Base-by-base conservation (phyloP, 306 rosid genomes). In the Cicer yamashitae region DNA sequence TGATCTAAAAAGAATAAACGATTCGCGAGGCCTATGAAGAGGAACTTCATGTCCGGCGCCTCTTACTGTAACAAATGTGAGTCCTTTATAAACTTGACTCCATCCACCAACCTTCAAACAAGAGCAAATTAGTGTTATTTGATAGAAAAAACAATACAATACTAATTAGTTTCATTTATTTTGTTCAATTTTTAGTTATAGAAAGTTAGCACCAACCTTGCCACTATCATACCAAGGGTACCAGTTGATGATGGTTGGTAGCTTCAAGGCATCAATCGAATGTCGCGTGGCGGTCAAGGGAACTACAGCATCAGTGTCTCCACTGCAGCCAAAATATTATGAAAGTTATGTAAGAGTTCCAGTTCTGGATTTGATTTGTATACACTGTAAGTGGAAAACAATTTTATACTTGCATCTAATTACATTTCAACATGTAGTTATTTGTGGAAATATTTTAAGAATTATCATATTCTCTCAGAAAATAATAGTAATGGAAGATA, bases 11-110 rank as follows among this genome's bases (percentile, higher is more conserved):
- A 96, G 91, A 87, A 92, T 77, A 40, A 86, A 90, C 22, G 96
- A 96, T 67, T 92, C 88, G 10, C 92, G 97, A 6, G 99, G 99
- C 61, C 86, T 86, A 73, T 89, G 97, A 34, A 92, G 97, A 0
- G 99, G 98, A 81, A 92, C 99, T 84, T 92, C 98, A 64, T 96
- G 99, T 52, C 99, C 99, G 4, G 98, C 98, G 73, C 98, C 97
- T 25, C 89, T 82, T 54, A 92, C 84, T 7, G 96, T 90, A 10
- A 90, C 98, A 38, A 92, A 87, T 64, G 98, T 92, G 45, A 94
- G 84, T 25, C 96, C 99, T 85, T 85, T 87, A 78, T 90, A 94
- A 46, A 88, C 88, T 85, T 92, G 97, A 83, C 88, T 85, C 96
- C 99, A 90, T 6, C 99, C 99, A 65, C 99, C 92, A 81, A 92